Evolutionary conservation across 1,284 basidiomycete genomes (phyloP), one percentile per base, ranked within the genome.

Genomic region (Sphagnurus paluster): DNA sequence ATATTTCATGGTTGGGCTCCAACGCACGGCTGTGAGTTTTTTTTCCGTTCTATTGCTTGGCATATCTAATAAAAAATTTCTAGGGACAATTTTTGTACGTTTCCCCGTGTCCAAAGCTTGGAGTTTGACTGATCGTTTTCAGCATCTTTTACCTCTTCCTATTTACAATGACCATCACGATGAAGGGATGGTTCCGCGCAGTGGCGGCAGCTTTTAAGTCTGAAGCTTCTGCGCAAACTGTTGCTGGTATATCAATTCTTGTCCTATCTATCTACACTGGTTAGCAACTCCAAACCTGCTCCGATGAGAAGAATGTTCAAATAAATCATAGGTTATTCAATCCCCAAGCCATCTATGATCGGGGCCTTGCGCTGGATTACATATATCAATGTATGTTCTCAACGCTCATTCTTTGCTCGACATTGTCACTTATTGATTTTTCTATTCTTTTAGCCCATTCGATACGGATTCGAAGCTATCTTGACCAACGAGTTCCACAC

Each of bases 321-420:
- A n/a, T n/a, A n/a, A 76, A 77, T 57, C 21, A 58, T 48, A 38
- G 62, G 71, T 29, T 75, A 72, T 47, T 64, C 66, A 41, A 67
- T 74, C 26, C 70, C 70, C 1, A 63, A 61, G 32, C 73, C 77
- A 1, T 72, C 69, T 21, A 85, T 87, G 80, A 79, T 82, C 13
- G 78, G 77, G 6, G 81, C 78, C 2, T 63, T 87, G 44, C 68
- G 70, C 16, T 87, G 85, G 85, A 77, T 86, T 28, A 76, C 76
- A 2, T 83, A 75, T 38, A 71, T 84, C 25, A 82, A 84, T 49
- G 80, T 76, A 52, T 41, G 78, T 34, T 16, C 13, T 69, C 2
- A n/a, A n/a, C n/a, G n/a, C 16, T 3, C 34, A 37, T 19, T 41
- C 19, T 46, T 50, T 19, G 38, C 26, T 14, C n/a, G n/a, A n/a